phyloP scores from a whole-genome alignment of 352 stramenopile species.

The Phytophthora lateralis region DNA sequence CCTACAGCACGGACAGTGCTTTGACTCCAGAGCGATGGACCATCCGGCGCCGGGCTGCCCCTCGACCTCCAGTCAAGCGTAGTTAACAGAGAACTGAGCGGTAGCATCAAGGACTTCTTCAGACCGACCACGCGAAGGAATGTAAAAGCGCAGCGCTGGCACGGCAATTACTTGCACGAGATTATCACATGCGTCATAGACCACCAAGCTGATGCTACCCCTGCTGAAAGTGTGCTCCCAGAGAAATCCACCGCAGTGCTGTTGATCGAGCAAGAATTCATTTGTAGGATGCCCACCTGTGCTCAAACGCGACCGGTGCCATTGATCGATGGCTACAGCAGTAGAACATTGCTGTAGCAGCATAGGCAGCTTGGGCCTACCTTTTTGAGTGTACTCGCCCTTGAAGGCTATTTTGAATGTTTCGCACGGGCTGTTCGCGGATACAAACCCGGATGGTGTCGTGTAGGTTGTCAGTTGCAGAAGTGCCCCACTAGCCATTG shows the following conservation, averaged over 20 bases:
- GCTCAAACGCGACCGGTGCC: background rate
- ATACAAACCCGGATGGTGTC: background rate
- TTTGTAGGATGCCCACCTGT: background rate
- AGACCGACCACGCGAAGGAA: background rate
- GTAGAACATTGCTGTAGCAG: background rate
- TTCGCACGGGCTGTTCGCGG: slow-evolving; percentile 5
- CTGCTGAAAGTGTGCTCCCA: background rate
- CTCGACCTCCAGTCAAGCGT: slow-evolving; percentile 6
- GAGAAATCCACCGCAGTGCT: background rate
- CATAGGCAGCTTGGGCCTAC: background rate
- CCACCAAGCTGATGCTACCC: background rate
- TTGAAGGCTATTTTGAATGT: slow-evolving; percentile 4
- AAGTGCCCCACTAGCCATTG: slow-evolving; percentile 5
- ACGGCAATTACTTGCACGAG: background rate
- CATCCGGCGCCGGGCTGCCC: background rate
- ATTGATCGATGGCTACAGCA: slow-evolving; percentile 11
- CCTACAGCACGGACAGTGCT: background rate
- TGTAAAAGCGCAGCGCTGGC: background rate
- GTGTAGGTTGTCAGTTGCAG: background rate
- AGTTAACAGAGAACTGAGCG: slow-evolving; percentile 6
- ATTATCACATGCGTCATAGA: background rate
- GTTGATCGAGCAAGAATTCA: background rate
- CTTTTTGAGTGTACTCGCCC: slow-evolving; percentile 2
- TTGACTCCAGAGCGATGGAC: background rate
- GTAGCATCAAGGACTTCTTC: slow-evolving; percentile 6